Conservation (phyloP, 2,329 filamentous ascomycete genomes). For the Penicillium sp. region DNA sequence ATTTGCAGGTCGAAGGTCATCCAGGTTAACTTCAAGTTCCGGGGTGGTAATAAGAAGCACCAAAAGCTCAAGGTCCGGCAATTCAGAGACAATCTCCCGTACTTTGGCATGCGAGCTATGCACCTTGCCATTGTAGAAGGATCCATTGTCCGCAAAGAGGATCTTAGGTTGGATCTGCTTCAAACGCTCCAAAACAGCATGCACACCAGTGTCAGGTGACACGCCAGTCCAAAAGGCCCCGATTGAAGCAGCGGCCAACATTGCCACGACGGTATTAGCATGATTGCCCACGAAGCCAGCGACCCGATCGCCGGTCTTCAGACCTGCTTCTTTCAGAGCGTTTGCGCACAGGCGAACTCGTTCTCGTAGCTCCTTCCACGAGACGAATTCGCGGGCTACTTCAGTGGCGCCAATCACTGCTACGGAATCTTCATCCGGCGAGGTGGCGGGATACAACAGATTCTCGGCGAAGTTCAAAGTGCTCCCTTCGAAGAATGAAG, state of each 20-base stretch:
- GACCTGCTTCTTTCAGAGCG: conserved; percentile 63
- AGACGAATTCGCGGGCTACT: conserved; percentile 60
- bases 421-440: conserved; percentile 55
- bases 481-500: conserved; percentile 76
- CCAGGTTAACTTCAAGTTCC: conserved; percentile 35
- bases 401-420: conserved; percentile 84
- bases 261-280: conserved; percentile 78
- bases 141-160: conserved; percentile 83
- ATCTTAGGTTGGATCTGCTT: conserved; percentile 79
- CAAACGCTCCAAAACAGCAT: conserved; percentile 83
- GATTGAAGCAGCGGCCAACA: conserved; percentile 76
- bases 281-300: conserved; percentile 85
- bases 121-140: conserved; percentile 85
- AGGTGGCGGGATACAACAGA: conserved; percentile 70
- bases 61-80: conserved; percentile 66
- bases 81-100: conserved; percentile 65
- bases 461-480: conserved; percentile 94
- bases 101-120: conserved; percentile 81
- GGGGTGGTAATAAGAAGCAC: conserved; percentile 70
- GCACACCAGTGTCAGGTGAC: conserved; percentile 87
- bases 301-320: conserved; percentile 61
- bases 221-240: conserved; percentile 93
- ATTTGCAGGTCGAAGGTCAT: conserved; percentile 30
- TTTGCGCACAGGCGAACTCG: conserved; percentile 70
- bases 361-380: conserved; percentile 78